Conservation (phyloP, 768 basidiomycete genomes). For the Rhizopogon vesiculosus region DNA sequence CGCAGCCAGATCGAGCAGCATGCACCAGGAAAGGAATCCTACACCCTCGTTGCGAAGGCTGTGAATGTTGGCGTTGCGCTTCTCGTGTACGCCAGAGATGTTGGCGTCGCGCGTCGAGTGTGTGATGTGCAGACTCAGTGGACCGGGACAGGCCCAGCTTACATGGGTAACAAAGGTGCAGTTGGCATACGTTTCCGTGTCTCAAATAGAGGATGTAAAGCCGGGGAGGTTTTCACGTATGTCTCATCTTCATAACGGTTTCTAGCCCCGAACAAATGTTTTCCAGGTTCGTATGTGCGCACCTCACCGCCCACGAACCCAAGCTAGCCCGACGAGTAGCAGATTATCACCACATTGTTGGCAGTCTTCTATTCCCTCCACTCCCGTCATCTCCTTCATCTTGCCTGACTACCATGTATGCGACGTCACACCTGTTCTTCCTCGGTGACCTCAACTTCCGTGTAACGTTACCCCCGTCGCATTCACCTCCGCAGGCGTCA, state of each 20-base stretch:
- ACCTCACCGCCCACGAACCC: constrained; percentile 79
- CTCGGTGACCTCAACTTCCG: constrained; percentile 95
- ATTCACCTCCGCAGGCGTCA: constrained; percentile 36
- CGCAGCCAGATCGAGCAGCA: constrained; percentile 68
- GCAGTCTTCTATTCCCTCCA: constrained; percentile 73
- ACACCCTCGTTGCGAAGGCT: constrained; percentile 72
- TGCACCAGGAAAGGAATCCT: constrained; percentile 67
- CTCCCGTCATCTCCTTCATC: constrained; percentile 32
- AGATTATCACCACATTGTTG: constrained; percentile 80
- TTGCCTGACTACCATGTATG: constrained; percentile 60
- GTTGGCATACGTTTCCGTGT: constrained; percentile 85
- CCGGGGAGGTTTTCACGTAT: constrained; percentile 83
- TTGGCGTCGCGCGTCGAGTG: constrained; percentile 53
- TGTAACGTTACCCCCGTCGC: constrained; percentile 54
- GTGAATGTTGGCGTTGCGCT: constrained; percentile 87
- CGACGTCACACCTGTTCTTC: constrained; percentile 88
- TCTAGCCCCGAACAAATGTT: not conserved
- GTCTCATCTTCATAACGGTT: constrained; percentile 18
- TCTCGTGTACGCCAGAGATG: constrained; percentile 81
- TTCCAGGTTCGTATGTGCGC: constrained; percentile 83
- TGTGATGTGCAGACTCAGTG: constrained; percentile 68
- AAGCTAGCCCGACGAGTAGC: constrained; percentile 61
- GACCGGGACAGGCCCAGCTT: constrained; percentile 67
- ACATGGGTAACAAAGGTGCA: constrained; percentile 95
- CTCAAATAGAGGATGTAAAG: constrained; percentile 42